Percentiles rank a stretch among this genome's conserved stretches.
Evolutionary conservation across 2,329 filamentous ascomycete species (phyloP).

Genomic region (Xylariales sp.): DNA sequence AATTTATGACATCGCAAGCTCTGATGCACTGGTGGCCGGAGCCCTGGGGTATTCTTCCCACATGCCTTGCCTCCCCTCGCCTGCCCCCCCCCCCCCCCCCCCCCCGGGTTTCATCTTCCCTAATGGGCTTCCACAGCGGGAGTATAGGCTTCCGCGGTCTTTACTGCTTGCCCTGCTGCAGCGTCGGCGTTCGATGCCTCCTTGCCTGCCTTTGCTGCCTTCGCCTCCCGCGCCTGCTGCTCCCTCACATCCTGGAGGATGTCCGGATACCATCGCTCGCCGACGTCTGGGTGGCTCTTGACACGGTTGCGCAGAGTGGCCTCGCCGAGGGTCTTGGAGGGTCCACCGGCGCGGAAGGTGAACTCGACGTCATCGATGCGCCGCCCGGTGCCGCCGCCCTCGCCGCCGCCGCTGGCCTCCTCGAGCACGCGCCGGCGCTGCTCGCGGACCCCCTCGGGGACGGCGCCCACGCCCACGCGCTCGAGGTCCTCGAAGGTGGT

Average conservation of each 20-base stretch:
- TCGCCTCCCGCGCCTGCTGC: slow-evolving; percentile 45
- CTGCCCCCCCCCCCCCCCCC: too few species aligned
- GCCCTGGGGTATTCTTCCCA: too few species aligned
- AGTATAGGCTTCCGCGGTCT: slow-evolving; percentile 12
- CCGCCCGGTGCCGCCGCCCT: too few species aligned
- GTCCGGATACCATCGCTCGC: slow-evolving; percentile 74
- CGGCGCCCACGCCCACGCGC: slow-evolving; percentile 47
- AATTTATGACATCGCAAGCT: too few species aligned
- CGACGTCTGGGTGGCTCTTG: slow-evolving; percentile 84
- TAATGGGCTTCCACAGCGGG: slow-evolving; percentile 35
- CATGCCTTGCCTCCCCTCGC: too few species aligned
- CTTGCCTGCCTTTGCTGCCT: slow-evolving; percentile 22
- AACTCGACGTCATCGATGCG: slow-evolving; percentile 77
- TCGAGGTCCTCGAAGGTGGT: slow-evolving; percentile 76
- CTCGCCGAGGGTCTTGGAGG: slow-evolving; percentile 68
- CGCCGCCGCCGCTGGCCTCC: slow-evolving; percentile 50
- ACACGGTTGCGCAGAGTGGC: slow-evolving; percentile 80
- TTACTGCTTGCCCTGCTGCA: neutral
- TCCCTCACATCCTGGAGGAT: slow-evolving; percentile 53
- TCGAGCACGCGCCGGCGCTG: slow-evolving; percentile 57
- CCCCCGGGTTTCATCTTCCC: neutral
- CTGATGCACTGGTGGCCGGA: too few species aligned
- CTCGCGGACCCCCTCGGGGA: slow-evolving; percentile 59
- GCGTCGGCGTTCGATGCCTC: too few species aligned
- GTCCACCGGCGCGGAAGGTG: slow-evolving; percentile 69